phyloP scores from a whole-genome alignment of 2,329 filamentous ascomycete species.

The Diaporthe australafricana region DNA sequence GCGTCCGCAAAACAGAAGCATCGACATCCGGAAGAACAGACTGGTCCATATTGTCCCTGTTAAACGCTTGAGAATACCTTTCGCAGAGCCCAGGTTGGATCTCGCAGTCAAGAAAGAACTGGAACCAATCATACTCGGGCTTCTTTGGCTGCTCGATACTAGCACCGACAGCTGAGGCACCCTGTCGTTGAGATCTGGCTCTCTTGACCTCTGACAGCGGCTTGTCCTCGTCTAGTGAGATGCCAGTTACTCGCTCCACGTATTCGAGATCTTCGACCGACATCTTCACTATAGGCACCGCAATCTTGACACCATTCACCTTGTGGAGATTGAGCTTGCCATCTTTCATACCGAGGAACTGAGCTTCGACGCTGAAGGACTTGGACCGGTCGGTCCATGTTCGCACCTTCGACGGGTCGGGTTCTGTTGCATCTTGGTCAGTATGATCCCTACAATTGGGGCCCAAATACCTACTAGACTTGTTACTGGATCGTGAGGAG shows the following conservation, averaged over 20 bases:
- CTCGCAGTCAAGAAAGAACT: slow-evolving; percentile 94
- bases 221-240: slow-evolving; percentile 94
- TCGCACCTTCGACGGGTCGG: slow-evolving; percentile 83
- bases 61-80: slow-evolving; percentile 90
- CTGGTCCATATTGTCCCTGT: slow-evolving; percentile 95
- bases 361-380: slow-evolving; percentile 96
- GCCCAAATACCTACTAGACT: slow-evolving; percentile 73
- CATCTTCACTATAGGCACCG: slow-evolving; percentile 96
- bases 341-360: slow-evolving; percentile 94
- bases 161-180: slow-evolving; percentile 64
- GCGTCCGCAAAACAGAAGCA: slow-evolving; percentile 81
- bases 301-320: slow-evolving; percentile 97
- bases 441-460: neutral
- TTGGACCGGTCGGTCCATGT: slow-evolving; percentile 96
- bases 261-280: slow-evolving; percentile 94
- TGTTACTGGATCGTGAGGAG: slow-evolving; percentile 69
- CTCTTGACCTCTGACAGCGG: slow-evolving; percentile 86
- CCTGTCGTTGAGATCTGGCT: slow-evolving; percentile 46
- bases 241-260: slow-evolving; percentile 87
- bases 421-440: slow-evolving; percentile 65
- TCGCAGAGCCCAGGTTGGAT: slow-evolving; percentile 94
- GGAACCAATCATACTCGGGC: slow-evolving; percentile 96
- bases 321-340: slow-evolving; percentile 99
- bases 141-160: slow-evolving; percentile 70
- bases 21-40: slow-evolving; percentile 92